Evolutionary conservation across 805 yeast genomes (phyloP).

Genomic region (Metschnikowia shivogae): DNA sequence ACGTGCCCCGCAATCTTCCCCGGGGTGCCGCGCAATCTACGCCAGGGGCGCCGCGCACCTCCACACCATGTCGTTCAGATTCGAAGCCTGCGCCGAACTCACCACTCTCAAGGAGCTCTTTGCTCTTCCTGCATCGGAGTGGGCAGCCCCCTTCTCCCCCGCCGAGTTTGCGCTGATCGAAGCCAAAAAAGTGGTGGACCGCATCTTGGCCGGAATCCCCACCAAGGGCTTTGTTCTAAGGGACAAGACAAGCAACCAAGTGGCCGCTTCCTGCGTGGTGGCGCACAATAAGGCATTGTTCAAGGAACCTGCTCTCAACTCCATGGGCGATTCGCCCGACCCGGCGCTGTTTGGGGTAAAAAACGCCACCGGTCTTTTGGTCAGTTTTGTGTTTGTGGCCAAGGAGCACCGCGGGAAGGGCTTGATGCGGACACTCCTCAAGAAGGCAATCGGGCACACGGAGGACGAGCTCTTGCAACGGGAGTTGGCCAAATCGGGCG

Average conservation of each 20-base stretch:
- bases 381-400: constrained; percentile 27
- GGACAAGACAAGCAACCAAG: constrained; percentile 17
- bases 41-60: neutral
- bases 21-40: no score
- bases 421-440: constrained; percentile 25
- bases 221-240: constrained; percentile 26
- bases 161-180: constrained; percentile 23
- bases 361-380: constrained; percentile 24
- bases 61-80: constrained; percentile 12
- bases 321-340: constrained; percentile 25
- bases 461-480: constrained; percentile 29
- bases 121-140: constrained; percentile 22
- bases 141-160: constrained; percentile 20
- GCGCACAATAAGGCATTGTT: constrained; percentile 25
- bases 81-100: constrained; percentile 23
- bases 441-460: constrained; percentile 26
- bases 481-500: constrained; percentile 20
- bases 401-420: constrained; percentile 26
- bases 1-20: no score
- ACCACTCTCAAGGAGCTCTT: constrained; percentile 20
- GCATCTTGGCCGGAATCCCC: constrained; percentile 17
- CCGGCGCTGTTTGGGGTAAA: constrained; percentile 30
- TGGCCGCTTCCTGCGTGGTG: constrained; percentile 24
- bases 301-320: constrained; percentile 24
- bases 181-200: constrained; percentile 12